phyloP scores from a whole-genome alignment of 2,329 filamentous ascomycete species.

The Anthostomella pinea region DNA sequence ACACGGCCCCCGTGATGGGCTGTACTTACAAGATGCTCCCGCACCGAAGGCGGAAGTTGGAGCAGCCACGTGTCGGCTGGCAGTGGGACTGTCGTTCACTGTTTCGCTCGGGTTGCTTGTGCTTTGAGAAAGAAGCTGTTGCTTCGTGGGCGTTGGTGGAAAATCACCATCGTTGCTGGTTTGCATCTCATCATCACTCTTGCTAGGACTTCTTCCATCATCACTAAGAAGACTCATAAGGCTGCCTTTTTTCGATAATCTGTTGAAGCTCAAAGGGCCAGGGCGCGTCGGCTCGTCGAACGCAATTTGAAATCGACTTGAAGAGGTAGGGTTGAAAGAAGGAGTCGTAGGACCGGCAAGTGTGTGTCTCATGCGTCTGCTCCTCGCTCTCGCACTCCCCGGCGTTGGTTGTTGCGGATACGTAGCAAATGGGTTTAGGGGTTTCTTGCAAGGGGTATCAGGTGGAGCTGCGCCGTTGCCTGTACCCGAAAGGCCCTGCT shows the following conservation, averaged over 20 bases:
- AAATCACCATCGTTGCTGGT: constrained; percentile 61
- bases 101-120: constrained; percentile 33
- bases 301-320: constrained; percentile 42
- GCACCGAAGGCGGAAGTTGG: constrained; percentile 40
- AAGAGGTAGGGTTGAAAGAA: constrained; percentile 63
- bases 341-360: constrained; percentile 81
- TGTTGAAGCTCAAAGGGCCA: constrained; percentile 61
- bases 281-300: constrained; percentile 58
- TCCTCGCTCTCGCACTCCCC: constrained; percentile 60
- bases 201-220: constrained; percentile 60
- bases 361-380: constrained; percentile 65
- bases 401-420: constrained; percentile 50
- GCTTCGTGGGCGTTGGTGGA: constrained; percentile 93
- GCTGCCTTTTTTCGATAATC: constrained; percentile 60
- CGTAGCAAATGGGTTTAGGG: constrained; percentile 65
- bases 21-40: constrained; percentile 42
- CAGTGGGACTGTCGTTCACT: constrained; percentile 46
- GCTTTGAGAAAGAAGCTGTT: constrained; percentile 42
- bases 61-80: constrained; percentile 42
- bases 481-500: constrained; percentile 59
- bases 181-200: constrained; percentile 27
- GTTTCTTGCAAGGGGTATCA: constrained; percentile 94
- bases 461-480: constrained; percentile 64
- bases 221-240: constrained; percentile 80
- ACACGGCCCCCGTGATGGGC: constrained; percentile 21